Evolutionary conservation across 78 protist genomes (phyloP), one percentile per base, ranked within the genome.

Genomic region (Cyanophora paradoxa): DNA sequence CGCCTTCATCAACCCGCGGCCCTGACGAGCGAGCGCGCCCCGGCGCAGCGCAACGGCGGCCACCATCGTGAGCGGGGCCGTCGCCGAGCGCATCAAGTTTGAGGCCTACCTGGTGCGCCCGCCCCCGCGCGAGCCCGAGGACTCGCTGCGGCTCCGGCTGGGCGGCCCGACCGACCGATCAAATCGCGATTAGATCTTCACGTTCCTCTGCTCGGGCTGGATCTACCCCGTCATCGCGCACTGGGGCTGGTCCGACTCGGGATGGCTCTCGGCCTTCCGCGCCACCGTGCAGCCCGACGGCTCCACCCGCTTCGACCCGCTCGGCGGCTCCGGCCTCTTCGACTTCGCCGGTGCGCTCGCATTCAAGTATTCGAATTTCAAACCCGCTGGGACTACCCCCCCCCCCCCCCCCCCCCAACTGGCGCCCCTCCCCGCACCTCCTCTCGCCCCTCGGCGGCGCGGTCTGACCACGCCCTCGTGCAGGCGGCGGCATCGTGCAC

Each of bases 41-140:
- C n/a, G n/a, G n/a, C n/a, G n/a, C n/a, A n/a, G 81, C 36, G 85
- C 88, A 0, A 82, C 90, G 28, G 73, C 89, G 4, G 61, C 83
- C 31, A 88, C 88, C 66, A 85, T 88, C 41, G 88, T 88, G 33
- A 76, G 85, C 61, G 93, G 93, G 24, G 86, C 88, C 20, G 28
- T 80, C 30, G 86, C 90, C 36, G 94, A 87, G 78, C 59, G 88
- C 40, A 48, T 65, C 22, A 58, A 67, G 50, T 42, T 84, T 31
- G 56, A 30, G 1, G 82, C 76, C 31, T 87, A 85, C 75, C 22
- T 81, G 31, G 4, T n/a, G n/a, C n/a, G n/a, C n/a, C n/a, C n/a
- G n/a, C n/a, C n/a, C n/a, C n/a, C n/a, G n/a, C n/a, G n/a, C n/a
- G n/a, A n/a, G n/a, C n/a, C n/a, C n/a, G n/a, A n/a, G n/a, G n/a